Base-by-base conservation (phyloP, 2,329 filamentous ascomycete species). In the Diaporthe vexans region DNA sequence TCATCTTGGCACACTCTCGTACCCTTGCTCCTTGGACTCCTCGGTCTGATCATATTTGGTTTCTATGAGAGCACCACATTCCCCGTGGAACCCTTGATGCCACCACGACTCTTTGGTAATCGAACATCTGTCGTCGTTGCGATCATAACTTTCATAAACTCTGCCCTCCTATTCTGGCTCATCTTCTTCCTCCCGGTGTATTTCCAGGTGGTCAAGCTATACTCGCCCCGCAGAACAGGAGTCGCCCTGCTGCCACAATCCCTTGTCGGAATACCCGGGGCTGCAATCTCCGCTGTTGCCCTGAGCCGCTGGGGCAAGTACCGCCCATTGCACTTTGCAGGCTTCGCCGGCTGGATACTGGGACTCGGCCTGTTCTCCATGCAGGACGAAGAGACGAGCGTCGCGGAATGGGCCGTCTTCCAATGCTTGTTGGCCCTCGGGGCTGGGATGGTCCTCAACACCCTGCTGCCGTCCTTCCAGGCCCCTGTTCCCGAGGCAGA, bases 391-490 rank as follows among this genome's bases (percentile, higher is more conserved):
- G 75, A 80, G 1, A 83, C 84, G 0, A 78, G 79, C 0, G 79
- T 80, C 0, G 82, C 78, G 0, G 81, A 78, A 7, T 88, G 85
- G 84, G 79, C 85, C 0, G 73, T 82, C 48, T 79, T 86, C 29
- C 84, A 87, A 69, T 77, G 86, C 19, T 48, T 87, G 35, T 79
- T 78, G 0, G 84, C 84, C 1, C 73, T 83, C 3, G 87, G 87
- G 0, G 78, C 82, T 4, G 87, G 87, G 0, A 78, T 88, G 0
- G 71, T 88, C 0, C 79, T 88, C 52, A 82, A 83, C 24, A 82
- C 83, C 0, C 79, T 86, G 1, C 82, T 86, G 0, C 84, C 87
- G 0, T 84, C 86, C 0, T 83, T 86, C 19, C 85, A 86, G 74
- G 85, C 83, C 0, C 70, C 78, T 0, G 63, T 84, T 0, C 57